These are phyloP conservation scores for Phylloporus sp. DNA, from an alignment of 1,284 basidiomycete species.

Conservation along the genomic window DNA sequence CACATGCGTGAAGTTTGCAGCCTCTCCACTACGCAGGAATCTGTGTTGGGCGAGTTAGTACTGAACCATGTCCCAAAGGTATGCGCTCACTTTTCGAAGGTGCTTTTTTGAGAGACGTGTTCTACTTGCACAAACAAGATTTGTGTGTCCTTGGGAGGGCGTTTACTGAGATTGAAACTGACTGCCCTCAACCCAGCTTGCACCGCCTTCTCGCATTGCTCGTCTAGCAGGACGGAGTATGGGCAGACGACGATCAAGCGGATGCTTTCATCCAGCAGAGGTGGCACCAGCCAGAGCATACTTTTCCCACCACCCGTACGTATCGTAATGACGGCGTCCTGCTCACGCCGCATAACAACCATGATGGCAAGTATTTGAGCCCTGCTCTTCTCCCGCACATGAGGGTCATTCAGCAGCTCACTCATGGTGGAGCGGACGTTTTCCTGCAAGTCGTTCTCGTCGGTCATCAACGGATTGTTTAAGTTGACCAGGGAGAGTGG, in stretches of 20 bases:
- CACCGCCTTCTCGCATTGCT: background rate
- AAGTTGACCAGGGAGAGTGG: background rate
- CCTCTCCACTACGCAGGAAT: background rate
- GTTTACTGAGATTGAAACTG: background rate
- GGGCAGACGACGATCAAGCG: background rate
- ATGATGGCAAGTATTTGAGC: slow-evolving; percentile 5
- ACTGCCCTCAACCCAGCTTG: background rate
- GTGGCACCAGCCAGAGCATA: background rate
- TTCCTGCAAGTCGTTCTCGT: background rate
- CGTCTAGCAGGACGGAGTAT: background rate
- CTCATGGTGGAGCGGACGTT: background rate
- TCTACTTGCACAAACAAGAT: slow-evolving; percentile 7
- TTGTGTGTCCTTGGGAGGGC: background rate
- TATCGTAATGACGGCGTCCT: background rate
- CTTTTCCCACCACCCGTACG: background rate
- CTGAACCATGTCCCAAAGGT: background rate
- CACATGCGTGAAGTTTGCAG: background rate
- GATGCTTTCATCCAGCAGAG: background rate
- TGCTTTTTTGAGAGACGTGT: background rate
- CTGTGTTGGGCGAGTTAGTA: background rate
- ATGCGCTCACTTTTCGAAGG: background rate
- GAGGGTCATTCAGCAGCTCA: background rate
- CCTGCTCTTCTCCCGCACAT: background rate
- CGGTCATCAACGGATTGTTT: background rate
- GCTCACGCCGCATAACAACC: background rate